A percentile compares a stretch with the other conserved stretches of the same genome.
phyloP scores from a whole-genome alignment of 1,284 basidiomycete species.

The Tilletia indica region DNA sequence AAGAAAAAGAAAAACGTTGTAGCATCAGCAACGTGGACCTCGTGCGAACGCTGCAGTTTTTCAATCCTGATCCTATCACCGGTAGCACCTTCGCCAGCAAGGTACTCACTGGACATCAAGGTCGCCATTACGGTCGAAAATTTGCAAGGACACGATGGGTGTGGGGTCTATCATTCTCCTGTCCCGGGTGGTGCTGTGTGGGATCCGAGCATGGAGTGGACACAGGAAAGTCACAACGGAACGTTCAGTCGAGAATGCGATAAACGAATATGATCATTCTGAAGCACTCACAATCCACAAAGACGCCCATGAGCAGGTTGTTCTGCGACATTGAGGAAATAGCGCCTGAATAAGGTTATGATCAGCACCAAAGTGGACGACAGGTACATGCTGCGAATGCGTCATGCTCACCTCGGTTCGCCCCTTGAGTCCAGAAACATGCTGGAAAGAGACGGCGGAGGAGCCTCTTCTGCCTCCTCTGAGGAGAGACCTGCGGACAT shows the following conservation, averaged over 20 bases:
- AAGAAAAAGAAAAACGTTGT: not conserved
- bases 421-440: not conserved
- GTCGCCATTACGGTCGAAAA: constrained; percentile 14
- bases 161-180: constrained; percentile 6
- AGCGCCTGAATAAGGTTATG: constrained; percentile 20
- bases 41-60: not conserved
- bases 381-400: not conserved
- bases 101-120: constrained; percentile 8
- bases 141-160: constrained; percentile 6
- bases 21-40: too few relatives aligned
- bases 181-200: constrained; percentile 17
- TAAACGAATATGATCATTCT: too few relatives aligned
- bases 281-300: constrained; percentile 26
- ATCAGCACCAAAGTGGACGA: not conserved
- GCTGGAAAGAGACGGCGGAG: constrained; percentile 15
- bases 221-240: not conserved
- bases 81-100: too few relatives aligned
- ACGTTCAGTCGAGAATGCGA: too few relatives aligned
- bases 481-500: not conserved
- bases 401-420: constrained; percentile 8
- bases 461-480: constrained; percentile 14
- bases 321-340: constrained; percentile 34
- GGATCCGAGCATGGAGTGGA: not conserved
- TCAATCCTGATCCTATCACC: too few relatives aligned
- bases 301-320: constrained; percentile 37